Base-by-base conservation (phyloP, 495 filamentous ascomycete species). In the Aspergillus conjunctus region DNA sequence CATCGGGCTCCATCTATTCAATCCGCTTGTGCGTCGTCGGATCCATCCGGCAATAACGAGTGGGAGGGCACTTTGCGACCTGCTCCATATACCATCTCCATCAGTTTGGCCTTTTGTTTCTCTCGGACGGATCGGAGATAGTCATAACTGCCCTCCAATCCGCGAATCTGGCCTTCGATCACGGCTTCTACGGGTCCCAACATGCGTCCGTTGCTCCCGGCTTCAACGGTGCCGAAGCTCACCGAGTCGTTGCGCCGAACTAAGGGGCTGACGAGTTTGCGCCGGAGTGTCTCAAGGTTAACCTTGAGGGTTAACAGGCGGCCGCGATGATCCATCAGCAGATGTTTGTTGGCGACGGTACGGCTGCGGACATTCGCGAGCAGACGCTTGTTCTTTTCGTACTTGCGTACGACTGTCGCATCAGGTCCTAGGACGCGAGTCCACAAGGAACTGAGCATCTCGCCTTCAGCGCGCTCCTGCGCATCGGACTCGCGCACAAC, bases 371-470 rank as follows among this genome's bases (percentile, higher is more conserved):
- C 88, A 61, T 87, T 89, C 26, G 80, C 81, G 30, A 97, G 86
- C 2, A 90, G 78, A 37, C 83, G 77, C 54, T 87, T 87, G 76
- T 97, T 97, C 72, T 89, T 88, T 68, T 96, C 91, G 73, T 90
- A 97, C 72, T 96, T 96, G 72, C 84, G 85, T 1, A 96, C 81
- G 39, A 87, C 82, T 53, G 74, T 73, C 3, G 87, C 83, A 57
- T 90, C 87, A 30, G 89, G 77, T 0, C 91, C 91, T 0, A 96
- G 83, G 6, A 96, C 84, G 26, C 88, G 86, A 1, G 88, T 91
- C 92, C 92, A 97, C 1, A 97, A 82, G 0, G 88, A 90, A 14
- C 85, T 86, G 26, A 97, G 87, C 66, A 95, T 81, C 57, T 95
- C 90, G 60, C 80, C 84, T 68, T 96, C 89, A 14, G 85, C 81